Base-by-base conservation (phyloP, 208 protist species). In the Trypanosoma avium region DNA sequence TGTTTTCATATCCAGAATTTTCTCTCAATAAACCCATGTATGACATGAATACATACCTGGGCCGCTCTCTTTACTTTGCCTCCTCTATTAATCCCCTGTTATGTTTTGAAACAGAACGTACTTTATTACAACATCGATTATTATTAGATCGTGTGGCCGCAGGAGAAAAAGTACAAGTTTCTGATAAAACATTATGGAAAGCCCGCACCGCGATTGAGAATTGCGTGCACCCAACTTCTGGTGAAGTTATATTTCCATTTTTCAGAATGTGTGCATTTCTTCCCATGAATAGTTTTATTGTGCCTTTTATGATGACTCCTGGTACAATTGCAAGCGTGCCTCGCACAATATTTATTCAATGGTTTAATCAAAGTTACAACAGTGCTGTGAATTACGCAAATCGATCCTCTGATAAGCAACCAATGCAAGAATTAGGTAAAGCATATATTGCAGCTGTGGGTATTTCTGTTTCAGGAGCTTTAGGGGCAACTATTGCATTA, bases 321-420 rank as follows among this genome's bases (percentile, higher is more conserved):
- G 55, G 73, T n/a, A 90, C 84, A 12, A 63, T 89, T 36, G 76
- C 67, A 36, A 84, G 84, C 63, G 61, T 90, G 12, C 62, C 77
- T 2, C 82, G 80, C 56, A 94, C 86, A 15, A 47, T 97, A 17
- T 83, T 82, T 40, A 93, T 96, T 54, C 95, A 98, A 82, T 96
- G 82, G 85, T 82, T 96, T 48, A 97, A 97, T 64, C 92, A 97
- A 75, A 95, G 84, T 70, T 97, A 95, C 70, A 97, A 97, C 82
- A 84, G 86, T 48, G 87, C 86, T 2, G 81, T 98, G 26, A 98
- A 98, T 77, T 96, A 98, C 79, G 88, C 92, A 9, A 98, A 98
- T 72, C 82, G 94, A 57, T 93, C 88, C 72, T 92, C 87, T n/a
- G 87, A 91, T 48, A 91, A 90, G 61, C 88, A 94, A 72, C 77